Conservation (phyloP, 345 rosid species). For the Ricinus communis region DNA sequence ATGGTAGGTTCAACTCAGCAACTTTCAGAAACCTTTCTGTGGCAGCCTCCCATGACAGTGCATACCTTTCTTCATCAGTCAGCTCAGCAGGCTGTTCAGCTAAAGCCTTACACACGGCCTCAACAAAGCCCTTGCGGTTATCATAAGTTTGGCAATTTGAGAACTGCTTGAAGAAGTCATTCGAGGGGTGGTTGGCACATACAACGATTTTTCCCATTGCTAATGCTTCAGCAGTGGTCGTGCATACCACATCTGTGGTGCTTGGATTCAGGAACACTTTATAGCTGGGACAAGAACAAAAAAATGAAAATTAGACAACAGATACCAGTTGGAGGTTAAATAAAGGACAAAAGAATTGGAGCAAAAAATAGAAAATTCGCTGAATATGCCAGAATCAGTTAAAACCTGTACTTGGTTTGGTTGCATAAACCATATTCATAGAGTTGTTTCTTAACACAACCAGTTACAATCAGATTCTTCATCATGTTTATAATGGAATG, state of each 20-base stretch:
- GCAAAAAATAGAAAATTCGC: not conserved
- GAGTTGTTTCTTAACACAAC: not conserved
- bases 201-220: constrained; percentile 92
- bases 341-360: not conserved
- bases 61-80: constrained; percentile 64
- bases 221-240: constrained; percentile 94
- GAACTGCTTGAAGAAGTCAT: constrained; percentile 62
- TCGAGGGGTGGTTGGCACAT: constrained; percentile 47
- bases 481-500: too few relatives aligned
- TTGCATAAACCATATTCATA: not conserved
- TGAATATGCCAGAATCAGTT: not conserved
- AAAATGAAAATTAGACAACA: not conserved
- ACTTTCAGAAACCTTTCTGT: constrained; percentile 68
- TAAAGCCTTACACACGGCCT: constrained; percentile 57
- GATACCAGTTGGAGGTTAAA: not conserved
- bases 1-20: constrained; percentile 36
- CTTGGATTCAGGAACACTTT: constrained; percentile 96
- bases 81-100: constrained; percentile 61
- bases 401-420: not conserved
- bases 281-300: constrained; percentile 50
- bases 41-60: constrained; percentile 91
- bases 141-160: constrained; percentile 68
- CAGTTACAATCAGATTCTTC: not conserved
- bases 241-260: constrained; percentile 97
- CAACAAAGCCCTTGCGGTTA: constrained; percentile 51